These are phyloP conservation scores for Fusarium caatingaense DNA, from an alignment of 2,329 filamentous ascomycete genomes.

Conservation along the genomic window DNA sequence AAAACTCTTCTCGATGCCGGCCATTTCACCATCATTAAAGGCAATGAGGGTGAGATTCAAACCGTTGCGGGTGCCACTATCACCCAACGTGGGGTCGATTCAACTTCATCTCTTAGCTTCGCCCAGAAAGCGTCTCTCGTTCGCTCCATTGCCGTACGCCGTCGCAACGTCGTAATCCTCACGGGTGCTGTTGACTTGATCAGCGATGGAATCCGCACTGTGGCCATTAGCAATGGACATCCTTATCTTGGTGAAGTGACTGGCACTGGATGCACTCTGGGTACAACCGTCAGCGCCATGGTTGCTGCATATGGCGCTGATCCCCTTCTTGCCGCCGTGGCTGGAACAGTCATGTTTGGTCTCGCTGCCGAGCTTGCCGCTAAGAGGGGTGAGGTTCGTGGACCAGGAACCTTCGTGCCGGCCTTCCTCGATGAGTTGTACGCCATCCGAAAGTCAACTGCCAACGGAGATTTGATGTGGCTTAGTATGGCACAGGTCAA, in stretches of 20 bases:
- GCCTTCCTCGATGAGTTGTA: constrained; percentile 82
- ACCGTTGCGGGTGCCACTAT: constrained; percentile 71
- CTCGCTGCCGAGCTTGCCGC: constrained; percentile 77
- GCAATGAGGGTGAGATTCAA: constrained; percentile 89
- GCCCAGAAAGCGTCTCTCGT: constrained; percentile 70
- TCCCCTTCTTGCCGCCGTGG: constrained; percentile 77
- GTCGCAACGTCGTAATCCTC: constrained; percentile 80
- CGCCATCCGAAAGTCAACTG: constrained; percentile 61
- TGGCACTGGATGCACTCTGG: constrained; percentile 86
- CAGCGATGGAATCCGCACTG: constrained; percentile 76
- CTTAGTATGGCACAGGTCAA: constrained; percentile 62
- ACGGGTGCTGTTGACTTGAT: constrained; percentile 84
- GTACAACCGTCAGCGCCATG: constrained; percentile 82
- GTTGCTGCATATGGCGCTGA: constrained; percentile 72
- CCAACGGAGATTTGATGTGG: constrained; percentile 62
- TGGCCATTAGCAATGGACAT: constrained; percentile 82
- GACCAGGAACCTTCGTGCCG: constrained; percentile 88
- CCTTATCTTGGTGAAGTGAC: constrained; percentile 76
- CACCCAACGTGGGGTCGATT: constrained; percentile 86
- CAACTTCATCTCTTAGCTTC: constrained; percentile 67
- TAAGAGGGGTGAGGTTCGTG: constrained; percentile 71
- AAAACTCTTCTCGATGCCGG: constrained; percentile 76
- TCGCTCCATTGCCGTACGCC: constrained; percentile 68
- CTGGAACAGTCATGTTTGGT: constrained; percentile 82
- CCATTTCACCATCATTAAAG: constrained; percentile 90